Conservation (phyloP, 805 yeast genomes). For the Lachancea sp. region DNA sequence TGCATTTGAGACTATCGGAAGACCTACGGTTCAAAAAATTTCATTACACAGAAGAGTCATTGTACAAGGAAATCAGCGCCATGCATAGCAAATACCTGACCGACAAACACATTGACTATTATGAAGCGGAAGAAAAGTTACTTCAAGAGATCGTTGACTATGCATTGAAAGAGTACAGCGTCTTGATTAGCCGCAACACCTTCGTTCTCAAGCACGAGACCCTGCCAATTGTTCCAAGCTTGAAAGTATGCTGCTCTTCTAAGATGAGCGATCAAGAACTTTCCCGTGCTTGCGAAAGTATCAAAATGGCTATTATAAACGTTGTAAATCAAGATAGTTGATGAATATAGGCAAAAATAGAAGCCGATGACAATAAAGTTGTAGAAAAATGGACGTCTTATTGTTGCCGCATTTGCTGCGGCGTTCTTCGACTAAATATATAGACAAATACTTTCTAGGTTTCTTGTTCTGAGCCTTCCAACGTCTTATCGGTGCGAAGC, state of each 20-base stretch:
- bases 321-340: background rate
- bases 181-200: conserved; percentile 61
- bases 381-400: no score
- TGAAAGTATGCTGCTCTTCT: conserved; percentile 46
- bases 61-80: conserved; percentile 21
- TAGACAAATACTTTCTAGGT: no score
- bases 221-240: conserved; percentile 58
- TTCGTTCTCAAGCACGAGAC: conserved; percentile 66
- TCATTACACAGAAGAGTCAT: conserved; percentile 22
- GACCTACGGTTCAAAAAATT: conserved; percentile 31
- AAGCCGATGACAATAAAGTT: no score
- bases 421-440: no score
- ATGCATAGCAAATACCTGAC: conserved; percentile 31
- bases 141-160: conserved; percentile 62
- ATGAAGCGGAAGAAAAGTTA: conserved; percentile 47
- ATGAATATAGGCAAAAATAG: background rate
- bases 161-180: conserved; percentile 43
- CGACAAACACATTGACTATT: conserved; percentile 31
- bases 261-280: conserved; percentile 43
- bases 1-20: conserved; percentile 56
- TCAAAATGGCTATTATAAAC: conserved; percentile 28
- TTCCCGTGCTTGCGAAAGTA: conserved; percentile 35
- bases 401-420: no score
- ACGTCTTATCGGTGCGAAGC: no score
- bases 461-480: no score